A percentile compares a stretch with the other conserved stretches of the same genome.
phyloP scores from a whole-genome alignment of 345 rosid species.

The Moricandia arvensis region DNA sequence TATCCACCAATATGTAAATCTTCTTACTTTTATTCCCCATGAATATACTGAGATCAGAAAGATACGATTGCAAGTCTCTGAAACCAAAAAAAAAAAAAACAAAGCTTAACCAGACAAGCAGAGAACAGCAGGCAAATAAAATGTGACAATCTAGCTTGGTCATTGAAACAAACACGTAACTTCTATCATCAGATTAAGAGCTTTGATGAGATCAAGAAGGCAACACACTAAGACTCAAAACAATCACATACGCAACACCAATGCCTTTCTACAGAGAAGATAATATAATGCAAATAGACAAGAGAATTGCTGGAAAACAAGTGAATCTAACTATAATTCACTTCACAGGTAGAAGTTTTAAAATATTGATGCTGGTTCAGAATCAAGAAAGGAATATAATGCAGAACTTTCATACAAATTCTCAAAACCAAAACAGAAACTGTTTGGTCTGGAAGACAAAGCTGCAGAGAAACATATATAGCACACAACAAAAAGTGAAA shows the following conservation, averaged over 20 bases:
- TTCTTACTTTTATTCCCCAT: conserved; percentile 75
- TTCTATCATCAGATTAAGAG: background rate
- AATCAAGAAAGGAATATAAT: conserved; percentile 1
- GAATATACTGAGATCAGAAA: conserved; percentile 82
- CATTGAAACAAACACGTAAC: conserved; percentile 16
- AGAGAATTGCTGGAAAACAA: background rate
- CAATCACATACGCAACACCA: background rate
- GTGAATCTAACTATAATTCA: background rate
- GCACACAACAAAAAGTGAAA: background rate
- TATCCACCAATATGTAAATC: conserved; percentile 86
- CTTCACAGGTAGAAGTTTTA: background rate
- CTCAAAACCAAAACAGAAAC: background rate
- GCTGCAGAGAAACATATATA: no score
- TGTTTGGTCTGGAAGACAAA: conserved; percentile 16
- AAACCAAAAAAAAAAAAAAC: conserved; percentile 23
- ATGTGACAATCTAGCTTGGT: background rate
- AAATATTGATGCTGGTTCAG: background rate
- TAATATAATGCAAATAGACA: conserved; percentile 11
- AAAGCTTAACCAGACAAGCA: conserved; percentile 18
- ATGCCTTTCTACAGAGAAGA: background rate
- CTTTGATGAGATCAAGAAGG: background rate
- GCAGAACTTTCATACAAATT: background rate
- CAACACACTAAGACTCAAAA: background rate
- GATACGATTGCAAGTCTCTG: conserved; percentile 98
- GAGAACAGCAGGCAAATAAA: conserved; percentile 8